Base-by-base conservation (phyloP, 1,284 basidiomycete genomes). In the Porodaedalea pini region DNA sequence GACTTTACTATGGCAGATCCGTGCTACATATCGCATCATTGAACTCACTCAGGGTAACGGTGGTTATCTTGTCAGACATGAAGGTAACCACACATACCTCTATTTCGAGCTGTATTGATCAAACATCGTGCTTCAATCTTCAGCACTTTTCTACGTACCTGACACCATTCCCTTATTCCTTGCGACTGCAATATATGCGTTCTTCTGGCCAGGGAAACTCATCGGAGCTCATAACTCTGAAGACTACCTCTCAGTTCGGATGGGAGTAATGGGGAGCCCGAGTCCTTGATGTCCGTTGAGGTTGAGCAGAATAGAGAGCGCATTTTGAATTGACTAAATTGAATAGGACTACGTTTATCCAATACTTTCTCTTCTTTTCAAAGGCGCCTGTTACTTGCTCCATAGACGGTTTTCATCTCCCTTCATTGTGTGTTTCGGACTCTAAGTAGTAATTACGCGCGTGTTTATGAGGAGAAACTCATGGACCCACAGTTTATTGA, bases 101-200 rank as follows among this genome's bases (percentile, higher is more conserved):
- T n/a, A 65, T 2, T 69, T 60, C 45, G 72, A 71, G 73, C 73
- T 37, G 11, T 10, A 37, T 13, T 37, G 36, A 2, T 37, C 4
- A 8, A 37, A 8, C 2, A 37, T 10, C 3, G 11, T 37, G 36
- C 36, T 37, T 41, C 11, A 13, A 17, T 19, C 17, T 29, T 23
- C 39, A 71, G 68, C 67, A 4, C 76, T 70, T 64, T 76, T 78
- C 62, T 73, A 77, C 51, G 65, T 70, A 4, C 69, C 78, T 37
- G 77, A 79, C 59, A 71, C 75, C 1, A 63, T 73, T 11, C 69
- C 72, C 3, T 61, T 79, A 1, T 65, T 74, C 23, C 62, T 78
- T 25, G 76, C 75, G n/a, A 72, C 76, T 34, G 59, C 63, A 29
- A 31, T 65, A 4, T 72, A 73, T 34, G 61, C 67, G 4, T 15